Percentiles rank a stretch among this genome's conserved stretches.
These are phyloP conservation scores for Alternaria longipes DNA, from an alignment of 2,329 filamentous ascomycete species.

Conservation along the genomic window DNA sequence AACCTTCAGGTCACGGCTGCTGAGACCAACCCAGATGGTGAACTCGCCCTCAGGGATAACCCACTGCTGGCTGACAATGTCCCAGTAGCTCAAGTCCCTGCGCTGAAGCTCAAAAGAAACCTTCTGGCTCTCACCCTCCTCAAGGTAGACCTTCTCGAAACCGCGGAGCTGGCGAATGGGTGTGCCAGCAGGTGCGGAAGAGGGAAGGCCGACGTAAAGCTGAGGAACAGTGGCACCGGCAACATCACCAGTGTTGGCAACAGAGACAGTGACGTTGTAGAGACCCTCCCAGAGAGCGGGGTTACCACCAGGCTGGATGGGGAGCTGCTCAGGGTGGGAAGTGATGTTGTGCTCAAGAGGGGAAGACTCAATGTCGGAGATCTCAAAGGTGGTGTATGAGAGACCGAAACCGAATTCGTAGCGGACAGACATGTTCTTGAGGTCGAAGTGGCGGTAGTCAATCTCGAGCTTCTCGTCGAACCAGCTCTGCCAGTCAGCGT, in stretches of 20 bases:
- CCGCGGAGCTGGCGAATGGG: conserved; percentile 57
- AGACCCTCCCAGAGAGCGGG: conserved; percentile 71
- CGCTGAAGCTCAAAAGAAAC: conserved; percentile 76
- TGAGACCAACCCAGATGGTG: conserved; percentile 38
- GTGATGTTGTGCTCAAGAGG: conserved; percentile 66
- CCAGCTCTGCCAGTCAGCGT: conserved; percentile 59
- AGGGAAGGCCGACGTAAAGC: conserved; percentile 63
- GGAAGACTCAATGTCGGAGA: conserved; percentile 69
- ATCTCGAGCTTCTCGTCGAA: conserved; percentile 73
- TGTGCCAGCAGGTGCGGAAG: conserved; percentile 66
- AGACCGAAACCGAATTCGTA: conserved; percentile 85
- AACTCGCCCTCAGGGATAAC: conserved; percentile 60
- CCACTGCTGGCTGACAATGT: conserved; percentile 80
- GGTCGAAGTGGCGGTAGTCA: conserved; percentile 81
- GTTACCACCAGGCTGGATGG: conserved; percentile 56
- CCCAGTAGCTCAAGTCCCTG: conserved; percentile 89
- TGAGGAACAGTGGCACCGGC: conserved; percentile 65
- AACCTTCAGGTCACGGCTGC: conserved; percentile 38
- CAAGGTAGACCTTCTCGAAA: conserved; percentile 63
- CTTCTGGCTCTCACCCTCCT: conserved; percentile 67
- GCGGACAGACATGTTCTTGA: conserved; percentile 69
- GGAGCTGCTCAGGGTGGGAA: conserved; percentile 58
- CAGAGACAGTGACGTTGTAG: conserved; percentile 71
- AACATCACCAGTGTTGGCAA: conserved; percentile 73
- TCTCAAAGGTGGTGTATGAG: conserved; percentile 77